Evolutionary conservation across 1,284 basidiomycete genomes (phyloP), one percentile per base, ranked within the genome.

Genomic region (Paramarasmius palmivorus): DNA sequence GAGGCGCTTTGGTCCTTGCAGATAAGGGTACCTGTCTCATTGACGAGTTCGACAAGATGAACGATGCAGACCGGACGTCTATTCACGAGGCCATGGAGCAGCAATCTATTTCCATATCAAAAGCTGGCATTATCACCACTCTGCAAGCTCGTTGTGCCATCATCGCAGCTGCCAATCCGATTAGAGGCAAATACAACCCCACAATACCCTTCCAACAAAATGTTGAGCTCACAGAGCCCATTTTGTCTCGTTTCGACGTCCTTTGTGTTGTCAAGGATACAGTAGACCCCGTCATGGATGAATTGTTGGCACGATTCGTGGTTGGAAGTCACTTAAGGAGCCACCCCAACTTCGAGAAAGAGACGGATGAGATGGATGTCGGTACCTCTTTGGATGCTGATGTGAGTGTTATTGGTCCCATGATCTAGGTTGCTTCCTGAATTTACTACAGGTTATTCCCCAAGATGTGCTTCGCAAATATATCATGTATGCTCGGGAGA

Each of bases 1-100:
- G 97, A 15, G 97, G 96, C 15, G 96, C 96, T 3, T 79, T 99
- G 9, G 97, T 99, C 37, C 79, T 99, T 22, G 97, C 96, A 0
- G 96, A 99, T 75, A 98, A 98, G 75, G 96, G 96, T n/a, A 93
- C 92, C 35, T 99, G 97, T 65, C 77, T 99, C 32, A 99, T 99
- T 62, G 96, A 99, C 73, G 97, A 99, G 73, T 99, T 99, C 70
- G 96, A 99, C 79, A 99, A 99, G 80, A 99, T 99, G 96, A 99
- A 99, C 74, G 96, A 99, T 65, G 85, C 93, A 29, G 93, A 95
- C 71, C 81, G 95, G 59, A 98, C 96, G 10, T 98, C 95, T 6
- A 99, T 99, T 64, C 97, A 99, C 77, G 96, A 99, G 71, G 97
- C 97, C 2, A 99, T 99, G 96, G 96, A 99, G 70, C 96, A 99